These are phyloP conservation scores for Canna indica DNA, from an alignment of 176 grass and related monocot genomes.

Conservation along the genomic window DNA sequence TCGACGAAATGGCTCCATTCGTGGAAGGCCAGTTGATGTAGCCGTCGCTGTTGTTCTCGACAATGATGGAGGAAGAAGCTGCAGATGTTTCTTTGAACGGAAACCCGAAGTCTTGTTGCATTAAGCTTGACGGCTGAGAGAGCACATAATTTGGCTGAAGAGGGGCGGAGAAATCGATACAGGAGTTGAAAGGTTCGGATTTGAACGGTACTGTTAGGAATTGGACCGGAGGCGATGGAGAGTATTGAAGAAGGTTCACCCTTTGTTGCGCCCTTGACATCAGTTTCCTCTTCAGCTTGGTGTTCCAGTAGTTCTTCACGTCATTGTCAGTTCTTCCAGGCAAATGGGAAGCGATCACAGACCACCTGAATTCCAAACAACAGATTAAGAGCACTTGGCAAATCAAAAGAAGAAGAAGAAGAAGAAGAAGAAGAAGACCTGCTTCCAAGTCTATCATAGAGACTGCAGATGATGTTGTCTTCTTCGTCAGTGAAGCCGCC, in stretches of 20 bases:
- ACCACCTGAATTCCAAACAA: constrained; percentile 2
- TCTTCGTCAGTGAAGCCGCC: constrained; percentile 10
- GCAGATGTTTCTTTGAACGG: no score
- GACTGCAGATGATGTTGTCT: constrained; percentile 2
- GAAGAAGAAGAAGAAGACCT: not conserved
- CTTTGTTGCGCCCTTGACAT: not conserved
- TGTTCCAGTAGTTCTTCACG: constrained; percentile 24
- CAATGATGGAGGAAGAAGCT: no score
- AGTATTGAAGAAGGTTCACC: not conserved
- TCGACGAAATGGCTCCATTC: not conserved
- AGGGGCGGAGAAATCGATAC: not conserved
- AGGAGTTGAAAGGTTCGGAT: not conserved
- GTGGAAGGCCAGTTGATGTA: not conserved
- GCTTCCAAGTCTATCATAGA: constrained; percentile 6
- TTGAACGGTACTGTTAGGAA: not conserved
- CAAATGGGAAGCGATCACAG: constrained; percentile 15
- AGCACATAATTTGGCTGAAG: not conserved
- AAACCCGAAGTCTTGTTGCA: not conserved
- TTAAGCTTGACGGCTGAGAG: not conserved
- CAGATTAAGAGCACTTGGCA: not conserved
- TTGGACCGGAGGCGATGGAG: not conserved
- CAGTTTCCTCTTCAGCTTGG: constrained; percentile 16
- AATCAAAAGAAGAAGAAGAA: not conserved
- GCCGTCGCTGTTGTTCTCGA: no score
- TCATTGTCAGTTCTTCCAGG: constrained; percentile 18